A percentile compares a stretch with the other conserved stretches of the same genome.
phyloP scores from a whole-genome alignment of 345 rosid genomes.

The Hypericum perforatum region DNA sequence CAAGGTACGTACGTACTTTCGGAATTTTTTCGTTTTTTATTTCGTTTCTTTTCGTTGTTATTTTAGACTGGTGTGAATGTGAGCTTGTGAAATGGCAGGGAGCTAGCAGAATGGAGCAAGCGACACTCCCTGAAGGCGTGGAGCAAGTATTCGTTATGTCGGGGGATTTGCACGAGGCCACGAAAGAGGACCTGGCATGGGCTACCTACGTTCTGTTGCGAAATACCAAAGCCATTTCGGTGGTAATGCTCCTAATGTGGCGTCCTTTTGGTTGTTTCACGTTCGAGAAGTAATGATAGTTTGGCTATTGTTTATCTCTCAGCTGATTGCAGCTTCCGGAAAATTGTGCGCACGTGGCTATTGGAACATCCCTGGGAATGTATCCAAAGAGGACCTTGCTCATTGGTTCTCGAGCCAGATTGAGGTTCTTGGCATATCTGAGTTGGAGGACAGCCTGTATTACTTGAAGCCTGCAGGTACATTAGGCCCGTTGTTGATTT shows the following conservation, averaged over 20 bases:
- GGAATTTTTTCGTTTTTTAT: not conserved
- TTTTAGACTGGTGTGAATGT: not conserved
- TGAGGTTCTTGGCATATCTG: constrained; percentile 47
- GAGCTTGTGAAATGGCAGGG: constrained; percentile 37
- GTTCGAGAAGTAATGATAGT: not conserved
- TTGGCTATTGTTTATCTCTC: constrained; percentile 10
- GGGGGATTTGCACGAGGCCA: constrained; percentile 27
- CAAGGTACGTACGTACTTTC: constrained; percentile 27
- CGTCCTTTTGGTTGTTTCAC: too few relatives aligned
- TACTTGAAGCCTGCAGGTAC: constrained; percentile 63
- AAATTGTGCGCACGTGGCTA: constrained; percentile 78
- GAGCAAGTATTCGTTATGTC: constrained; percentile 68
- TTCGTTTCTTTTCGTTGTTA: not conserved
- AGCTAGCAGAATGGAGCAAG: constrained; percentile 31
- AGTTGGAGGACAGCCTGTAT: constrained; percentile 59
- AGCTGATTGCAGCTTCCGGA: constrained; percentile 53
- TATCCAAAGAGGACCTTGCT: constrained; percentile 31
- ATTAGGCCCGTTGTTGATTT: not conserved
- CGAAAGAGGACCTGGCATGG: constrained; percentile 85
- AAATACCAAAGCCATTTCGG: constrained; percentile 63
- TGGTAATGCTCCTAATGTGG: constrained; percentile 30
- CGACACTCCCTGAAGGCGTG: constrained; percentile 44
- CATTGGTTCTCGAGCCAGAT: constrained; percentile 56
- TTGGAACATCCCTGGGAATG: constrained; percentile 54
- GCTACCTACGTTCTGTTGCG: constrained; percentile 66